A percentile compares a stretch with the other conserved stretches of the same genome.
Evolutionary conservation across 805 yeast species (phyloP).

Genomic region (Starmerella apis): DNA sequence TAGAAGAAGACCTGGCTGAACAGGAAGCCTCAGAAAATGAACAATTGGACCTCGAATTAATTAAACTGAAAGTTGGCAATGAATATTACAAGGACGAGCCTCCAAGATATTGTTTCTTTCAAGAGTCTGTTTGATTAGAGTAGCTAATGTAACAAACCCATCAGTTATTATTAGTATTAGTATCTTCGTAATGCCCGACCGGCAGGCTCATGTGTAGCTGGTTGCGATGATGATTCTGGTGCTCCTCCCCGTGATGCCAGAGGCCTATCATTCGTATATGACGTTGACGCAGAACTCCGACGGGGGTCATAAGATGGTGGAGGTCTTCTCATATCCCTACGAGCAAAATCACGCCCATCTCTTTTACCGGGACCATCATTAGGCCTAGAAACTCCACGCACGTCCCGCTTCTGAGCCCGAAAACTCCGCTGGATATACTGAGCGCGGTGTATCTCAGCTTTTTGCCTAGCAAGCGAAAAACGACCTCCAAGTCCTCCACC

Average conservation of each 20-base stretch:
- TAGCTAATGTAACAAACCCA: background rate
- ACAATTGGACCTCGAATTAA: no score
- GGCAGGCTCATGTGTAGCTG: background rate
- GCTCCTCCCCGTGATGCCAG: background rate
- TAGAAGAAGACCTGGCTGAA: no score
- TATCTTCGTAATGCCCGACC: background rate
- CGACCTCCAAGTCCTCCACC: constrained; percentile 91
- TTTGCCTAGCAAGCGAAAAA: constrained; percentile 10
- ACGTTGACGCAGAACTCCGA: background rate
- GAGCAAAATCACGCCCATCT: background rate
- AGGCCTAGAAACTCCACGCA: background rate
- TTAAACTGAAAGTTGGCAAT: no score
- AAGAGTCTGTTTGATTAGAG: no score
- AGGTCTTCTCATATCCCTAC: background rate
- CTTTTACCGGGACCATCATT: background rate
- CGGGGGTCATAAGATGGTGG: background rate
- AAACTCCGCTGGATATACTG: constrained; percentile 5
- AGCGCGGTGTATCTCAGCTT: constrained; percentile 13
- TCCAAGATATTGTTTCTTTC: no score
- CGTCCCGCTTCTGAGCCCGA: background rate
- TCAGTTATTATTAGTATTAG: no score
- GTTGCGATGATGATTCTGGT: background rate
- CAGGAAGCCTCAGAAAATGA: no score
- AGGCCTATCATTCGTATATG: background rate
- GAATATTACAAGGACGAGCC: no score